Evolutionary conservation across 176 grass and related monocot species (phyloP), one percentile per base, ranked within the genome.

Genomic region (Tillandsia fasciculata): DNA sequence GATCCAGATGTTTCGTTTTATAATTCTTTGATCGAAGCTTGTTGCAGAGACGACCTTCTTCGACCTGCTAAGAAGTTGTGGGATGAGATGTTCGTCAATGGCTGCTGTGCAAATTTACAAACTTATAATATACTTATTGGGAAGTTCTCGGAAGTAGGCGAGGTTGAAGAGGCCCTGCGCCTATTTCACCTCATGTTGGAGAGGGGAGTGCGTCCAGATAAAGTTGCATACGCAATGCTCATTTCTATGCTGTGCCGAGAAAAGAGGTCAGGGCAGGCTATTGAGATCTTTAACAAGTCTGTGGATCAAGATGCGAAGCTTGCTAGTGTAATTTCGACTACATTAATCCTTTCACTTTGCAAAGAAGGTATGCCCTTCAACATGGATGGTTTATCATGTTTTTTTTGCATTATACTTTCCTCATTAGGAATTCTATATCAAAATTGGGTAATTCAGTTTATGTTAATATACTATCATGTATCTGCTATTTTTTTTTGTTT

Each of bases 11-110:
- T 92, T 67, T 87, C 75, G 11, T 89, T 66, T 11, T 96, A 96
- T 70, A 96, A 96, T 78, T 76, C 78, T 73, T 73, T 96, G 64
- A 91, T 96, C 86, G 84, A 80, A 75, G 48, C 86, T 56, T 74
- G 87, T 23, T 96, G 92, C 67, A 87, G 66, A 87, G 76, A 83
- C 72, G 81, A 92, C 68, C 81, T 92, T 66, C 72, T 91, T 72
- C 87, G 92, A 63, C 92, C 88, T 0, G 88, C 92, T 51, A 96
- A 89, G 77, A 96, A 96, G 67, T 75, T 96, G 68, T 96, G 88
- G 88, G 92, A 96, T 85, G 88, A 96, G 76, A 96, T 96, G 86
- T 96, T 96, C 81, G 83, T 80, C 63, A 79, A 72, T 75, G 83
- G 77, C 0, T 92, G 71, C 78, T 59, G 47, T 70, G 83, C 86